These are phyloP conservation scores for Lavandula angustifolia DNA, from an alignment of 257 asterid genomes.

Conservation along the genomic window DNA sequence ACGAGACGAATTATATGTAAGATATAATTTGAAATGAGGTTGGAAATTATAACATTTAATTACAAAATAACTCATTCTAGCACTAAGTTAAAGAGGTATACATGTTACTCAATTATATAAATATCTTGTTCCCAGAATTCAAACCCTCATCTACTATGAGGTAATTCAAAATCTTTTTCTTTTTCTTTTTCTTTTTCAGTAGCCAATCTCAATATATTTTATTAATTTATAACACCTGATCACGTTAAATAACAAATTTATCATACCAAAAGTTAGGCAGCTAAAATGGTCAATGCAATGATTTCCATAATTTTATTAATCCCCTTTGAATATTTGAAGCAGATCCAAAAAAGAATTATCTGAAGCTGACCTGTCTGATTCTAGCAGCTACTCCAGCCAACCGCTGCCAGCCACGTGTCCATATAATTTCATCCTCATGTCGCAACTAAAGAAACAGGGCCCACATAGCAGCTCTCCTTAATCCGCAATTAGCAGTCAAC, in stretches of 20 bases:
- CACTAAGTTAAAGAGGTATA: too few relatives aligned
- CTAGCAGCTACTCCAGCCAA: slow-evolving; percentile 22
- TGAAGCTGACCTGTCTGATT: slow-evolving; percentile 14
- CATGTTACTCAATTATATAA: too few relatives aligned
- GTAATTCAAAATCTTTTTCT: too few relatives aligned
- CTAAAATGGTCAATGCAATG: slow-evolving; percentile 8
- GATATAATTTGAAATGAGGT: too few relatives aligned
- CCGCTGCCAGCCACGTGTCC: neutral
- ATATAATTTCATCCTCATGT: neutral
- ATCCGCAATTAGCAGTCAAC: slow-evolving; percentile 31
- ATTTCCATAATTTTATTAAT: slow-evolving; percentile 10
- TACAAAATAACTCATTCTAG: too few relatives aligned
- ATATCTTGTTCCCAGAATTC: too few relatives aligned
- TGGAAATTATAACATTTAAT: too few relatives aligned
- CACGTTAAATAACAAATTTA: too few relatives aligned
- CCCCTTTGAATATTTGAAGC: slow-evolving; percentile 26
- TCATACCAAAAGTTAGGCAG: slow-evolving; percentile 15
- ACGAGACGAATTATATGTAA: too few relatives aligned
- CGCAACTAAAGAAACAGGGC: neutral
- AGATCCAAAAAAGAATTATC: slow-evolving; percentile 9
- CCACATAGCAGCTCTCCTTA: slow-evolving; percentile 24
- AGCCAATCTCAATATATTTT: too few relatives aligned
- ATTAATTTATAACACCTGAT: neutral
- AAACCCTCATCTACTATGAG: too few relatives aligned
- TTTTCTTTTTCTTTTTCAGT: too few relatives aligned